Evolutionary conservation across 2,329 filamentous ascomycete genomes (phyloP), one percentile per base, ranked within the genome.

Genomic region (Cladosporium oxysporum): DNA sequence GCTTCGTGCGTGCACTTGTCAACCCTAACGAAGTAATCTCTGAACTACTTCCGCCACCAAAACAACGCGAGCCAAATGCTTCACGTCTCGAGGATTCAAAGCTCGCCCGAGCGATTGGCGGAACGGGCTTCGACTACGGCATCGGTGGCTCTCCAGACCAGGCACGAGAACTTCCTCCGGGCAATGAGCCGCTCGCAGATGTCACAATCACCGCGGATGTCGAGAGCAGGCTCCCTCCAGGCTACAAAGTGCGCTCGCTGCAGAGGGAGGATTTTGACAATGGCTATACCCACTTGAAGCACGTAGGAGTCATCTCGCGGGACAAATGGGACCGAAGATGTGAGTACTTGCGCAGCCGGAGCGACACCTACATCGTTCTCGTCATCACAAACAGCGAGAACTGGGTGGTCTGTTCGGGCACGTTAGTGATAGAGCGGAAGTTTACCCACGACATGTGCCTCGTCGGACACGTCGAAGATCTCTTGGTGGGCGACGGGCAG

Each of bases 351-450:
- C 65, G 67, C 37, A 33, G 26, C 23, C 35, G 59, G 26, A 62
- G 18, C 41, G 70, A 66, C 59, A 66, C 60, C 28, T 69, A 71
- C 23, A 66, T 69, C 16, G 67, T 70, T n/a, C 50, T 71, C 11
- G 64, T 71, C 23, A 63, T 72, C 14, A 66, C 70, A 10, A 66
- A 67, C n/a, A 31, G 41, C 10, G 55, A 61, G 16, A 66, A 69
- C 31, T 60, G 57, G 16, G 66, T 71, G 18, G 69, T 71, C n/a
- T 68, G 63, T 21, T 69, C 68, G 8, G 71, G 71, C 5, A 72
- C 71, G 23, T 62, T 72, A 60, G 55, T 72, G 35, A 62, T 70
- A 21, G 71, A 71, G 63, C 64, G 66, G 58, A 72, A 71, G 60
- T 70, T 70, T 28, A 63, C 64, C 3, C 44, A 68, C 50, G 71